These are phyloP conservation scores for Cnidoscolus chayamansa DNA, from an alignment of 441 rosid genomes.

Conservation along the genomic window DNA sequence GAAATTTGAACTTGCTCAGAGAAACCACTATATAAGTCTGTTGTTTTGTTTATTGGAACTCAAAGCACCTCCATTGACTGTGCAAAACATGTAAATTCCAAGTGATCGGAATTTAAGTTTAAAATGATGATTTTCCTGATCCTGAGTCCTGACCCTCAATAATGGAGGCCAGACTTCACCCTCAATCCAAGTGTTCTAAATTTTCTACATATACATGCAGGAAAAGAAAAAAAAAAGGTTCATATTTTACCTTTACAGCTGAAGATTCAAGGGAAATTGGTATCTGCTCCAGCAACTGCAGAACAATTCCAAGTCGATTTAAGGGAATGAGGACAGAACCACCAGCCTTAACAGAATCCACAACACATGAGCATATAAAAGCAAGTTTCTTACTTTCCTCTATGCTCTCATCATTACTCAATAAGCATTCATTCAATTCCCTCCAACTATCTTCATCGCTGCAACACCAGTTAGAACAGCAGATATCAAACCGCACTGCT, in stretches of 20 bases:
- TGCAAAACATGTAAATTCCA: background rate
- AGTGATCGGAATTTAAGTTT: background rate
- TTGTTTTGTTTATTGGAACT: background rate
- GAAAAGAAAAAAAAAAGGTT: conserved; percentile 13
- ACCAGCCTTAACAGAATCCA: conserved; percentile 62
- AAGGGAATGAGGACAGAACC: conserved; percentile 73
- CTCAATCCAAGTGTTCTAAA: background rate
- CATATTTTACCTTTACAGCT: conserved; percentile 38
- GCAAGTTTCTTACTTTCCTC: conserved; percentile 70
- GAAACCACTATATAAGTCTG: background rate
- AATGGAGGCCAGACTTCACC: background rate
- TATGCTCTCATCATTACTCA: conserved; percentile 38
- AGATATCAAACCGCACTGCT: conserved; percentile 10
- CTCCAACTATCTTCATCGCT: conserved; percentile 35
- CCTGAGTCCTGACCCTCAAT: background rate
- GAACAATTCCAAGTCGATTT: conserved; percentile 45
- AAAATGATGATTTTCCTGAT: background rate
- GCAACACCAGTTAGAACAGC: conserved; percentile 16
- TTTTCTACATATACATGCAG: conserved; percentile 13
- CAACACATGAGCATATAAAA: conserved; percentile 60
- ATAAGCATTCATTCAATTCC: conserved; percentile 37
- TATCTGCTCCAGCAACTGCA: conserved; percentile 68
- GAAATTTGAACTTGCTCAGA: background rate
- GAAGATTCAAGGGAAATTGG: conserved; percentile 49
- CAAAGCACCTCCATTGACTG: background rate